Evolutionary conservation across 208 protist genomes (phyloP), one percentile per base, ranked within the genome.

Genomic region (Naegleria gruberi): DNA sequence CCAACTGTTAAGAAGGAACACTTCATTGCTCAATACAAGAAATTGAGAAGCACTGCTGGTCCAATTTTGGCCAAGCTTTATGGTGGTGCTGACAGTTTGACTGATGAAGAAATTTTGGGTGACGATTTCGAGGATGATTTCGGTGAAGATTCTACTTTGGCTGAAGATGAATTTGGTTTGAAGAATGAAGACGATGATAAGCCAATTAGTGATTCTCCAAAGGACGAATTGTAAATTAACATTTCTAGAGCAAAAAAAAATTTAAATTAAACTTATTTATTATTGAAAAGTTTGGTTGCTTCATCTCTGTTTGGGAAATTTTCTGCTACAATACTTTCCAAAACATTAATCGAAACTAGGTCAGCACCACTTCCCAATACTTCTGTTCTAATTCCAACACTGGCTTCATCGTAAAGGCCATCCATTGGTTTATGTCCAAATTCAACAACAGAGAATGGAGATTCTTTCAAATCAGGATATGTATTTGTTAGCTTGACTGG

Each of bases 61-160:
- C 97, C 98, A 83, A 99, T 99, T 94, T 97, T 99, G 90, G 94
- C 96, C 90, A 98, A 97, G 89, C 57, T 97, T 37, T 96, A 97
- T 19, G 92, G 73, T 19, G 65, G 65, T 90, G 6, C 34, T 40
- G 91, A 85, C 8, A 89, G 43, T 41, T 46, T 45, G 1, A 73
- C 55, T n/a, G 90, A 73, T 8, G 65, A 77, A n/a, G 65, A 77
- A 37, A 12, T 77, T n/a, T 77, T 77, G 10, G 51, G 51, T 30
- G 65, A 77, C 8, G 65, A 77, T 37, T 37, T 77, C 8, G 65
- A 77, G 26, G 17, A 37, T 37, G 65, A 77, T 37, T 30, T 37
- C 0, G 65, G 65, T 37, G 19, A 19, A n/a, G 65, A 77, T 77
- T 77, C 65, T 1, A 77, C 65, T 37, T 19, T 37, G 10, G 1